Percentiles rank a stretch among this genome's conserved stretches.
Evolutionary conservation across 2,329 filamentous ascomycete genomes (phyloP).

Genomic region (Nemania sp.): DNA sequence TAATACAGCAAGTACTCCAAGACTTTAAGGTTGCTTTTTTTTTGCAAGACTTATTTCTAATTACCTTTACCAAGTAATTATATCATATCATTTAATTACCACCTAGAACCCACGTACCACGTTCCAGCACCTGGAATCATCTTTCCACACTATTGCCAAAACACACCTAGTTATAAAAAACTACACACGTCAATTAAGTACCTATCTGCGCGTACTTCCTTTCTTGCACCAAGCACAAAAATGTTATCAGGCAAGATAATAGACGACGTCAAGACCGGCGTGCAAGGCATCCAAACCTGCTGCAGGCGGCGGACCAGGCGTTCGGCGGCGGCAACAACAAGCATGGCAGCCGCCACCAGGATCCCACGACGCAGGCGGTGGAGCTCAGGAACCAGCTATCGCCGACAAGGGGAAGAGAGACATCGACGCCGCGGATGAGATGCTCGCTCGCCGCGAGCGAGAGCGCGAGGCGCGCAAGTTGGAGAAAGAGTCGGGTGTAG

Average conservation of each 20-base stretch:
- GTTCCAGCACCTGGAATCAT: not conserved
- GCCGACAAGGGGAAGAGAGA: constrained; percentile 37
- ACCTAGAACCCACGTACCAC: not conserved
- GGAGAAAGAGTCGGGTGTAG: not conserved
- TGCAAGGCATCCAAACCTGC: constrained; percentile 39
- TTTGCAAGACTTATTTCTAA: not conserved
- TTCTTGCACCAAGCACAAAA: constrained; percentile 8
- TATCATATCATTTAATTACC: not conserved
- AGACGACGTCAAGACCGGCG: constrained; percentile 40
- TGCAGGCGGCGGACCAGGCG: constrained; percentile 38
- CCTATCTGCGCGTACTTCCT: no score
- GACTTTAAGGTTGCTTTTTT: not conserved
- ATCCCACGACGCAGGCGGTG: constrained; percentile 32
- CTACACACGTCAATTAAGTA: no score
- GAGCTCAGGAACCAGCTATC: constrained; percentile 34
- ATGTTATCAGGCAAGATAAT: constrained; percentile 40
- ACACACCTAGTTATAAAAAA: not conserved
- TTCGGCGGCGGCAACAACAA: constrained; percentile 36
- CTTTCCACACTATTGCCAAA: not conserved
- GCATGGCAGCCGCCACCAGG: constrained; percentile 31
- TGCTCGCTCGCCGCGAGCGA: constrained; percentile 35
- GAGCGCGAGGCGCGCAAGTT: constrained; percentile 22
- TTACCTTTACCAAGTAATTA: not conserved
- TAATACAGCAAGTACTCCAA: constrained; percentile 2
- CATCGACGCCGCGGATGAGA: constrained; percentile 32